Evolutionary conservation across 164 flowering plant species (phyloP), one percentile per base, ranked within the genome.

Genomic region (Stephania japonica): DNA sequence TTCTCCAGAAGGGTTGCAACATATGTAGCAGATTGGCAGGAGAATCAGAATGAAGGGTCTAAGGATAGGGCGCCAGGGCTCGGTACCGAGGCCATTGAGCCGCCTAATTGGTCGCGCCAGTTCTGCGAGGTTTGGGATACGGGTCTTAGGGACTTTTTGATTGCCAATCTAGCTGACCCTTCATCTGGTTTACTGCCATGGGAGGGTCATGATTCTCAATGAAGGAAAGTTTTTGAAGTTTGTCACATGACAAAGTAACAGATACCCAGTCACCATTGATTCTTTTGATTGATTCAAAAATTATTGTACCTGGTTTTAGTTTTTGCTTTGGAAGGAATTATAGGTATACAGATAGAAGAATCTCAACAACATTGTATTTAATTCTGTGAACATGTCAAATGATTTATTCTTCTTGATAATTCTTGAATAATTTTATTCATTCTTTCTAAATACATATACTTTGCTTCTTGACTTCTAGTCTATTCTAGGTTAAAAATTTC

Each of bases 121-220:
- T 93, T 91, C 76, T 91, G 98, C 73, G 91, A 93, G 74, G 91
- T 93, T 53, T 87, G 93, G 94, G 98, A 93, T 71, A 90, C 98
- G 6, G 92, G 93, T 23, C 81, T 91, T 19, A 88, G 88, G 73
- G 98, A 93, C 77, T 83, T 86, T 69, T 85, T 93, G 53, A 66
- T 87, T 74, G 83, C 89, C 13, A 86, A 84, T 69, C 78, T 93
- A 73, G 90, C 82, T 32, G 87, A 93, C 75, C 77, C 80, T 27
- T 75, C 69, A 18, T 82, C 87, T 26, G 89, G 91, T 70, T 66
- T 77, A 78, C 73, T 91, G 72, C 98, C 97, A 9, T 93, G 98
- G 98, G 85, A 88, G 80, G 79, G 80, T 74, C 80, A 61, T 72
- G 82, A 69, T 71, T 25, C n/a, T 25, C 70, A 59, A 74, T 69